These are phyloP conservation scores for Exophiala xenobiotica DNA, from an alignment of 2,329 filamentous ascomycete genomes.

Conservation along the genomic window DNA sequence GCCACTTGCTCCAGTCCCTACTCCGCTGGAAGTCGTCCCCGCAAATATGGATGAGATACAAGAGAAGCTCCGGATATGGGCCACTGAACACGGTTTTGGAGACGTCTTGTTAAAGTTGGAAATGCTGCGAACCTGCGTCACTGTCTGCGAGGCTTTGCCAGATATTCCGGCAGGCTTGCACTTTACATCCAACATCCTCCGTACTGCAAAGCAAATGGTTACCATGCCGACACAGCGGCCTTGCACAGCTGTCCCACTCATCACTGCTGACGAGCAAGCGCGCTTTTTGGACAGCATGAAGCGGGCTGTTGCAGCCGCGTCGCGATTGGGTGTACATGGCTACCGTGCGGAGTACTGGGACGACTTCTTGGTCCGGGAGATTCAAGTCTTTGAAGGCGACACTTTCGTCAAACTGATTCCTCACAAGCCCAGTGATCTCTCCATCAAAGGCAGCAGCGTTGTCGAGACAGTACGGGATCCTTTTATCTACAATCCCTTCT, in stretches of 20 bases:
- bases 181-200: conserved; percentile 80
- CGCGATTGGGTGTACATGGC: conserved; percentile 67
- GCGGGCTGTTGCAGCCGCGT: conserved; percentile 75
- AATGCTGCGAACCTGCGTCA: conserved; percentile 83
- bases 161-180: conserved; percentile 87
- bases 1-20: conserved; percentile 27
- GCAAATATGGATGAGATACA: conserved; percentile 13
- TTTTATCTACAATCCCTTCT: conserved; percentile 93
- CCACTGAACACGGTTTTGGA: conserved; percentile 59
- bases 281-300: conserved; percentile 81
- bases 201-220: conserved; percentile 72
- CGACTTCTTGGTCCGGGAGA: conserved; percentile 80
- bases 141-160: conserved; percentile 88
- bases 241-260: conserved; percentile 17
- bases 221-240: conserved; percentile 61
- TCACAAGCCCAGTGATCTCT: conserved; percentile 57
- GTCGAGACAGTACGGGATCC: conserved; percentile 61
- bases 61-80: conserved; percentile 18
- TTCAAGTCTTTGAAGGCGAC: conserved; percentile 67
- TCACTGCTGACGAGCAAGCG: conserved; percentile 73
- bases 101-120: conserved; percentile 79
- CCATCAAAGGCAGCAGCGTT: conserved; percentile 33
- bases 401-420: conserved; percentile 63
- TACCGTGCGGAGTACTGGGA: conserved; percentile 92
- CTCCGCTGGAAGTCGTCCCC: background rate